phyloP scores from a whole-genome alignment of 1,139 yeast species.

The Lodderomyces theae region DNA sequence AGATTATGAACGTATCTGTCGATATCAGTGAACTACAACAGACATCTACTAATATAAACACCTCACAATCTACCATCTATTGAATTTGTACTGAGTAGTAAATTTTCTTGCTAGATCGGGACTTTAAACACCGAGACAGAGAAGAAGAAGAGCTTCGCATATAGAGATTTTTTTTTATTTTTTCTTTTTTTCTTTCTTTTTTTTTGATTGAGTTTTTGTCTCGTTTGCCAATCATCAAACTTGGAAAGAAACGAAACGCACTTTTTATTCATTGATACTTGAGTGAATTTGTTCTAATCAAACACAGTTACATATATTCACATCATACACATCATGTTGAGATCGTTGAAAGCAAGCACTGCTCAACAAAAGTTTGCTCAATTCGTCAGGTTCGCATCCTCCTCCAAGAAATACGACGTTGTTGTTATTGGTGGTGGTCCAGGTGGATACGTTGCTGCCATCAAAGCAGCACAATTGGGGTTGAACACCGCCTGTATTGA shows the following conservation, averaged over 20 bases:
- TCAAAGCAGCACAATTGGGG: constrained; percentile 97
- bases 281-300: not conserved
- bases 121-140: constrained; percentile 1
- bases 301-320: not conserved
- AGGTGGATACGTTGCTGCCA: constrained; percentile 98
- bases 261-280: not conserved
- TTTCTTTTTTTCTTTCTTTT: not conserved
- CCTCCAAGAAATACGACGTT: constrained; percentile 72
- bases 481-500: constrained; percentile 94
- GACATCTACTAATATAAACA: too few species aligned
- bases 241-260: not conserved
- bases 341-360: constrained; percentile 13
- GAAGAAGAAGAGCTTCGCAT: not conserved
- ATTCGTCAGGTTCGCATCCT: constrained; percentile 40
- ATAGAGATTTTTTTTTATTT: not conserved
- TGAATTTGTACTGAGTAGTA: too few species aligned
- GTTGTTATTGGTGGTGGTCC: constrained; percentile 99
- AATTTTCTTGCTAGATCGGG: too few species aligned
- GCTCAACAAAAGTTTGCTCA: constrained; percentile 16
- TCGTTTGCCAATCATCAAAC: constrained; percentile 1
- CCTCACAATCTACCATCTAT: too few species aligned
- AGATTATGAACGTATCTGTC: too few species aligned
- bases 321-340: constrained; percentile 12
- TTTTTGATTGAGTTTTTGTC: too few species aligned
- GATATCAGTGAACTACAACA: too few species aligned